Conservation (phyloP, 495 filamentous ascomycete genomes). For the Choiromyces venosus region DNA sequence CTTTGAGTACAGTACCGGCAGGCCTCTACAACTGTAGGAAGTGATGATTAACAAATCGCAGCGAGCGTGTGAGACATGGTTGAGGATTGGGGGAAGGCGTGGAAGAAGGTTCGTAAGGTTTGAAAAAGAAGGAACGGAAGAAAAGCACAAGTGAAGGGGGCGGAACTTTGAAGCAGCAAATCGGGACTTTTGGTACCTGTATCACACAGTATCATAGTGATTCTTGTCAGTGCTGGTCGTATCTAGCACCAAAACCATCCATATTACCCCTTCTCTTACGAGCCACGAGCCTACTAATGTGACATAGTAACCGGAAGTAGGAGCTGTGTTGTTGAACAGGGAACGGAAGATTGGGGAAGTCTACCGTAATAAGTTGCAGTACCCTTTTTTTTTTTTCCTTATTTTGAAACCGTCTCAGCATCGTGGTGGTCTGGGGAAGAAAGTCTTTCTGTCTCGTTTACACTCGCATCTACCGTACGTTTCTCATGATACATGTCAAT, state of each 20-base stretch:
- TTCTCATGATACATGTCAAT: not conserved
- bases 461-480: not conserved
- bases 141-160: not conserved
- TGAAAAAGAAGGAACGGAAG: not conserved
- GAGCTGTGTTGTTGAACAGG: not conserved
- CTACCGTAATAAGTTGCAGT: not conserved
- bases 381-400: not conserved
- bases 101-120: not conserved
- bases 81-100: not conserved
- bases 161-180: not conserved
- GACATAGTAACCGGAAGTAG: not conserved
- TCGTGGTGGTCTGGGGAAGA: not conserved
- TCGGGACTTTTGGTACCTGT: not conserved
- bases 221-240: not conserved
- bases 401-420: not conserved
- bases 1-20: not conserved
- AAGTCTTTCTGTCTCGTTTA: not conserved
- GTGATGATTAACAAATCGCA: not conserved
- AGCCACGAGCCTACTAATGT: not conserved
- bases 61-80: not conserved
- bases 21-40: not conserved
- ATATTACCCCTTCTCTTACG: not conserved
- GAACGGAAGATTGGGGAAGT: not conserved
- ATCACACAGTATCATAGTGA: not conserved
- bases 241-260: not conserved